Conservation (phyloP, 176 grass and related monocot genomes). For the Triticum turgidum region DNA sequence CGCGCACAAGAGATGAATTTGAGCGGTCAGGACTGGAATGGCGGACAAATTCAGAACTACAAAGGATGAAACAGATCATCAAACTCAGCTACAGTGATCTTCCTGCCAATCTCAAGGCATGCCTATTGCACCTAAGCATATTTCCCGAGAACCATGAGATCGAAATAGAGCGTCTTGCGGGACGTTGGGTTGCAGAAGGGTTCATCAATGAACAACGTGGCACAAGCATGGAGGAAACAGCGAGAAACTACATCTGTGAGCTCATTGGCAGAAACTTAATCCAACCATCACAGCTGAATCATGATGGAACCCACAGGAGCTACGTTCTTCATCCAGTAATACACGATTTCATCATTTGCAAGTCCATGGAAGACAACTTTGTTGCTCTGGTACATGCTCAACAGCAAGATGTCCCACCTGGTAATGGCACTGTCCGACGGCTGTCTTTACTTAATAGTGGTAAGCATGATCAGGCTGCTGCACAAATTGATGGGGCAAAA, state of each 20-base stretch:
- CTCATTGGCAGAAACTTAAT: constrained; percentile 44
- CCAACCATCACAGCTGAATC: background rate
- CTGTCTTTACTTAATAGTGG: constrained; percentile 23
- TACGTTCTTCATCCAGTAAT: constrained; percentile 41
- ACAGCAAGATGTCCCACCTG: background rate
- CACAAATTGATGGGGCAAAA: background rate
- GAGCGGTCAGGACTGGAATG: background rate
- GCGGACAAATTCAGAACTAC: background rate
- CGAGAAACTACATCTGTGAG: constrained; percentile 25
- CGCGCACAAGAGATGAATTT: constrained; percentile 30
- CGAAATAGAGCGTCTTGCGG: constrained; percentile 24
- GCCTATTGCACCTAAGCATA: constrained; percentile 47
- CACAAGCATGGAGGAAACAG: constrained; percentile 17
- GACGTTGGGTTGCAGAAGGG: constrained; percentile 47
- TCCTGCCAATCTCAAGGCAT: constrained; percentile 29
- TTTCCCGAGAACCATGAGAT: constrained; percentile 34
- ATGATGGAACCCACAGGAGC: background rate
- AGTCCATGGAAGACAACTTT: constrained; percentile 46
- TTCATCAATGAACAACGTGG: background rate
- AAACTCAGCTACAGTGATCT: constrained; percentile 44
- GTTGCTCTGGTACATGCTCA: constrained; percentile 27
- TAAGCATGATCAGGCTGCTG: background rate
- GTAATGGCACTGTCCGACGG: constrained; percentile 5
- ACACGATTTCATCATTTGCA: constrained; percentile 41
- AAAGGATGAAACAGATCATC: constrained; percentile 36